Evolutionary conservation across 1,284 basidiomycete species (phyloP).

Genomic region (Prillingera fragicola): DNA sequence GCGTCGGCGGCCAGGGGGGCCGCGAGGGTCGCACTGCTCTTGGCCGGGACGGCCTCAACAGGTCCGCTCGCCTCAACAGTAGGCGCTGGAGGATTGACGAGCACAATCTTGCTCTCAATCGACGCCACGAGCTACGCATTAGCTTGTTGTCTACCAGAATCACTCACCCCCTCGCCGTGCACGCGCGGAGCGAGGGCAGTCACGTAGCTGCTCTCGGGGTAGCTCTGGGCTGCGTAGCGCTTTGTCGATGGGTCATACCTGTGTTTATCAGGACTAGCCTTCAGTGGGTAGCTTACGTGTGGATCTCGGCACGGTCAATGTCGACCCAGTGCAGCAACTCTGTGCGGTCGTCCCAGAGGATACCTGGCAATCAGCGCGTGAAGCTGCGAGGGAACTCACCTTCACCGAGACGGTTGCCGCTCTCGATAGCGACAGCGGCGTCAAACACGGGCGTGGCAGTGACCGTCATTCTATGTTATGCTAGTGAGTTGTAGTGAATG

Average conservation of each 20-base stretch:
- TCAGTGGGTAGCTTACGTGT: constrained; percentile 27
- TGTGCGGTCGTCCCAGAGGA: constrained; percentile 40
- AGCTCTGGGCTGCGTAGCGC: constrained; percentile 30
- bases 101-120: constrained; percentile 14
- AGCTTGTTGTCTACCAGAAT: neutral
- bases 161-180: constrained; percentile 24
- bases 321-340: constrained; percentile 44
- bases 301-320: constrained; percentile 34
- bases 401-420: constrained; percentile 39
- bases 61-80: neutral
- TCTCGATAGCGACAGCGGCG: constrained; percentile 29
- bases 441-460: constrained; percentile 26
- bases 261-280: neutral
- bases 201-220: constrained; percentile 31
- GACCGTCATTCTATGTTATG: too few relatives aligned
- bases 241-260: constrained; percentile 32
- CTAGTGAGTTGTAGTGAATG: too few relatives aligned
- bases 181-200: constrained; percentile 31
- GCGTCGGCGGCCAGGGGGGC: constrained; percentile 19
- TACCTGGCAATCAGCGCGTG: constrained; percentile 21
- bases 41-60: neutral
- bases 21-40: constrained; percentile 8
- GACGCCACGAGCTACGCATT: constrained; percentile 10
- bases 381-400: constrained; percentile 19
- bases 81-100: constrained; percentile 11